phyloP scores from a whole-genome alignment of 73 alveolate species.

The Diophrys appendiculata region DNA sequence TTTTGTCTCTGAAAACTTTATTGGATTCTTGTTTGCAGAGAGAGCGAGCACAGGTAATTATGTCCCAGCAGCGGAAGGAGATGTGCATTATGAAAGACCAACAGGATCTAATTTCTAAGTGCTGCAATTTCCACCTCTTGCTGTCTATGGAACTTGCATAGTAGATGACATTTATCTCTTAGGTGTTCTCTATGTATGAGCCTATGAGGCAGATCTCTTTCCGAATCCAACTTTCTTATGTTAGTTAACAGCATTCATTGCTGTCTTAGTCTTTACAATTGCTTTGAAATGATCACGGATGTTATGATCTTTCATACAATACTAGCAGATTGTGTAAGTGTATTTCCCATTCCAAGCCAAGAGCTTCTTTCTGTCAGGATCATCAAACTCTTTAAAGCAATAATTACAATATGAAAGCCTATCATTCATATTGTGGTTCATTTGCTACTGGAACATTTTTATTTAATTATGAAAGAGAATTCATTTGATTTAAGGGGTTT shows the following conservation, averaged over 20 bases:
- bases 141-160: no score
- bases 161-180: no score
- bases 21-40: neutral
- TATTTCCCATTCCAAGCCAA: slow-evolving; percentile 5
- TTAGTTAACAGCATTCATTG: neutral
- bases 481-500: no score
- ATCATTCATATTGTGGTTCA: neutral
- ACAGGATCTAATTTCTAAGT: no score
- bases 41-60: no score
- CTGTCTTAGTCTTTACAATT: slow-evolving; percentile 4
- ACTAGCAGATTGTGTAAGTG: neutral
- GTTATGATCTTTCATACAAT: neutral
- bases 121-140: no score
- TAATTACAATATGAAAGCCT: neutral
- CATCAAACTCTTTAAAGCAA: neutral
- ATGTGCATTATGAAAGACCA: no score
- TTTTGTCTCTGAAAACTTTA: neutral
- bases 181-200: neutral
- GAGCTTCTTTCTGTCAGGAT: neutral
- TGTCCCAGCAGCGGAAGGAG: no score
- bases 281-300: slow-evolving; percentile 9
- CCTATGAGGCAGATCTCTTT: neutral
- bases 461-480: no score
- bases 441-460: neutral
- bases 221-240: neutral